These are phyloP conservation scores for Erysimum cheiranthoides DNA, from an alignment of 345 rosid genomes.

Conservation along the genomic window DNA sequence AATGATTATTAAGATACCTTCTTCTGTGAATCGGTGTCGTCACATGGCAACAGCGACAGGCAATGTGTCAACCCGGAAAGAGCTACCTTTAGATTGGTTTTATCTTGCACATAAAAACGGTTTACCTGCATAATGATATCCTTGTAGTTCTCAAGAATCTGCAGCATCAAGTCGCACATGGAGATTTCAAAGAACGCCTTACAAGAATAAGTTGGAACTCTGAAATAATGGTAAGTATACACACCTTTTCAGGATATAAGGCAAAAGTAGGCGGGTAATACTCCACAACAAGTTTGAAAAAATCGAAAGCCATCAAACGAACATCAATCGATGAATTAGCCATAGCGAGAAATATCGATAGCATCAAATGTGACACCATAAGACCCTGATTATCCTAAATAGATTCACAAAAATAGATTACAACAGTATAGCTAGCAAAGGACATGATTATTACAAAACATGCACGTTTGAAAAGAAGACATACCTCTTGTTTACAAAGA, in stretches of 20 bases:
- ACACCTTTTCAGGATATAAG: slow-evolving; percentile 78
- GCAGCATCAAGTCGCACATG: slow-evolving; percentile 12
- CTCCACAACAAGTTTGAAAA: slow-evolving; percentile 71
- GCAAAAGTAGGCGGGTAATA: slow-evolving; percentile 68
- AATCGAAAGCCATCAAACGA: slow-evolving; percentile 88
- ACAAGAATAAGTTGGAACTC: not conserved
- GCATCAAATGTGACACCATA: slow-evolving; percentile 71
- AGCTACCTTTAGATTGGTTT: slow-evolving; percentile 66
- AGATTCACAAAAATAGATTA: slow-evolving; percentile 42
- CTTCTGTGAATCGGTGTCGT: slow-evolving; percentile 46
- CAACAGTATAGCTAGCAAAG: slow-evolving; percentile 1
- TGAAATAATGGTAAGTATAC: not conserved
- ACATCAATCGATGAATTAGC: slow-evolving; percentile 72
- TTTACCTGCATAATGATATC: slow-evolving; percentile 61
- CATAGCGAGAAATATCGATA: slow-evolving; percentile 80
- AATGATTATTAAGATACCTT: slow-evolving; percentile 46
- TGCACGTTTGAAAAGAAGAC: slow-evolving; percentile 1
- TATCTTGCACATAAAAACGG: slow-evolving; percentile 72
- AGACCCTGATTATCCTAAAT: slow-evolving; percentile 79
- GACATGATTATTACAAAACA: not conserved
- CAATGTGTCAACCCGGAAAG: slow-evolving; percentile 79
- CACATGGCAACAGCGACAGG: slow-evolving; percentile 67
- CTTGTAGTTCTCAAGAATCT: slow-evolving; percentile 86
- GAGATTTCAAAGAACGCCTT: slow-evolving; percentile 1
- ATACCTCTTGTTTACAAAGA: slow-evolving; percentile 69